Evolutionary conservation across 352 stramenopile genomes (phyloP), one percentile per base, ranked within the genome.

Genomic region (Thalassiosira ordinaria): DNA sequence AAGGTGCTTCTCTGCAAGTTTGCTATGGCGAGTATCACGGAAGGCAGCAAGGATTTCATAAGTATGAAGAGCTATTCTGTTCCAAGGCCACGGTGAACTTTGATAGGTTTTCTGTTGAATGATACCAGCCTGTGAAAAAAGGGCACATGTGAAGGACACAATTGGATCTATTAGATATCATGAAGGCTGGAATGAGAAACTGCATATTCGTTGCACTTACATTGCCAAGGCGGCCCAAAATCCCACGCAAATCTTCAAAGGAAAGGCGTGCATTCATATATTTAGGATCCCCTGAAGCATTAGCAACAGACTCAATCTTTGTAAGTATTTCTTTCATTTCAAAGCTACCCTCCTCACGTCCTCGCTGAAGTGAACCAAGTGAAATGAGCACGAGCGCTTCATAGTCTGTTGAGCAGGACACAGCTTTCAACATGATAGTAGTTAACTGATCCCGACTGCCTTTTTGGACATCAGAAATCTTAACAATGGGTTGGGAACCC

Each of bases 241-340:
- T 80, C 24, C 51, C 52, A n/a, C 86, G 47, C n/a, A 86, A 33
- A 72, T 89, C 74, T 26, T 37, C 37, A 20, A 91, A 82, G 14
- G 66, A 78, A 18, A 89, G 89, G 29, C 78, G 57, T 7, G 85
- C 67, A 49, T 74, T 71, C 41, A 85, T 31, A 71, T 93, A 94
- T 65, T 73, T 24, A 33, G 18, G 41, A 57, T 93, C 60, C 14
- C 89, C 89, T 20, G 62, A 82, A 62, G 66, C 64, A 78, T 85
- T 85, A 5, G 77, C 71, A 35, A 94, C 83, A 14, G 72, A 76
- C 63, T 92, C 79, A 73, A 93, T 92, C 56, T 94, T 94, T 22
- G 51, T 82, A 1, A 91, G 41, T 18, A 93, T 75, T 20, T 95
- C 90, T 46, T 88, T 52, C 13, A 91, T 70, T 61, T 75, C 74